These are phyloP conservation scores for Diaporthe australafricana DNA, from an alignment of 2,329 filamentous ascomycete species.

Conservation along the genomic window DNA sequence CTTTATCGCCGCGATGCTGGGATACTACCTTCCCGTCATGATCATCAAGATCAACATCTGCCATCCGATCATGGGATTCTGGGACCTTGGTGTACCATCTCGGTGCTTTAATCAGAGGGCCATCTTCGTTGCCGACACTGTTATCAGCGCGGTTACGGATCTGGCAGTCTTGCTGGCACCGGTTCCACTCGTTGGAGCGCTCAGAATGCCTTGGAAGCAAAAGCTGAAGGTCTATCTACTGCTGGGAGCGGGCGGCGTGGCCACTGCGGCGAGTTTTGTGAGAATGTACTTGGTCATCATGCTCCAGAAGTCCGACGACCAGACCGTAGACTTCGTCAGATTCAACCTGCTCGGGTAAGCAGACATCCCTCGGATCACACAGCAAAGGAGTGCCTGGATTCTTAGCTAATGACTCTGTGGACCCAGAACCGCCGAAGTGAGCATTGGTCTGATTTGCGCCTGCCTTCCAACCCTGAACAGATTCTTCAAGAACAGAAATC, in stretches of 20 bases:
- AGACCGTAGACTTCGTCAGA: conserved; percentile 35
- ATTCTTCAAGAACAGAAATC: conserved; percentile 17
- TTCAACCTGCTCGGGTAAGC: conserved; percentile 30
- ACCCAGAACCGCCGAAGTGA: conserved; percentile 24
- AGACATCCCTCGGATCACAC: background rate
- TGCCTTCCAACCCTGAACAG: conserved; percentile 25
- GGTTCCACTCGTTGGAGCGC: conserved; percentile 5
- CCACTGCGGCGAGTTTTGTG: conserved; percentile 26
- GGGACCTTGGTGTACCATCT: conserved; percentile 11
- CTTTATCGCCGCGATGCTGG: conserved; percentile 26
- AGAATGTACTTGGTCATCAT: conserved; percentile 33
- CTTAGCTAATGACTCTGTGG: background rate
- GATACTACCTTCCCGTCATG: conserved; percentile 28
- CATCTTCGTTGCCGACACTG: conserved; percentile 28
- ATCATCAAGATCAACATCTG: conserved; percentile 30
- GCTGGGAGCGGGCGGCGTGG: conserved; percentile 17
- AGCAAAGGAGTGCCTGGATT: background rate
- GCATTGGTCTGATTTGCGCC: conserved; percentile 27
- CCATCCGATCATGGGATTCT: conserved; percentile 22
- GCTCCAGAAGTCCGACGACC: conserved; percentile 9
- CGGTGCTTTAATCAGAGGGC: conserved; percentile 23
- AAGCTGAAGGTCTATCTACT: conserved; percentile 26
- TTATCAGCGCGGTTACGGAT: conserved; percentile 26
- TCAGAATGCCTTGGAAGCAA: conserved; percentile 10
- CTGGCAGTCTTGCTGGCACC: conserved; percentile 23